Evolutionary conservation across 1,139 yeast species (phyloP).

Genomic region (Nakaseomyces glabratus): DNA sequence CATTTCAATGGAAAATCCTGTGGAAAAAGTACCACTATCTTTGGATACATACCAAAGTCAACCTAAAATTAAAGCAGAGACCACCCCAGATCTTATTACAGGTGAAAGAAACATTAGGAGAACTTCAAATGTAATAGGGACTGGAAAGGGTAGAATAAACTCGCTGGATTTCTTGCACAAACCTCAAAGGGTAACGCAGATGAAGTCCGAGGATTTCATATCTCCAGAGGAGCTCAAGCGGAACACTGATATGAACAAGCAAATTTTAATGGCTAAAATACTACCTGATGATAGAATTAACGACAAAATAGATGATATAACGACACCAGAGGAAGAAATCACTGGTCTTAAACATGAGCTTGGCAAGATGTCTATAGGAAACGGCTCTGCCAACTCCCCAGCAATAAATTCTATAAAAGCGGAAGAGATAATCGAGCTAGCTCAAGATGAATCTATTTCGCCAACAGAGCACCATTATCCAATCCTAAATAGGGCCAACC

Average conservation of each 20-base stretch:
- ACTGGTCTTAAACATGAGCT: background rate
- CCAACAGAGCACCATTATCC: background rate
- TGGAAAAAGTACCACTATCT: too few species aligned
- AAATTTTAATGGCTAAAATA: too few species aligned
- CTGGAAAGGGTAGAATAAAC: conserved; percentile 11
- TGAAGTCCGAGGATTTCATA: conserved; percentile 9
- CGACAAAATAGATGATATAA: too few species aligned
- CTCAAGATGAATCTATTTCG: background rate
- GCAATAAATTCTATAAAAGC: background rate
- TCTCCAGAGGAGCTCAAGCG: conserved; percentile 18
- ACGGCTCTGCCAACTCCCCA: background rate
- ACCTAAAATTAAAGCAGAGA: too few species aligned
- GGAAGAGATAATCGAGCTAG: background rate
- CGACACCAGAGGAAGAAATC: background rate
- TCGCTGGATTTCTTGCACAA: conserved; percentile 21
- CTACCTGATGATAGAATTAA: too few species aligned
- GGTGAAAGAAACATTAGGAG: too few species aligned
- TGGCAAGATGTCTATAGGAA: background rate
- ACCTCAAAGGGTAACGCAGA: conserved; percentile 20
- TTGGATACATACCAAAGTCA: too few species aligned
- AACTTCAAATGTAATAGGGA: conserved; percentile 5
- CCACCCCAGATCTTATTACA: too few species aligned
- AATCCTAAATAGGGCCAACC: background rate
- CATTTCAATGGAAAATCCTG: too few species aligned
- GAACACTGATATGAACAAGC: conserved; percentile 21